Conservation (phyloP, 306 rosid species). For the Trifolium fragiferum region DNA sequence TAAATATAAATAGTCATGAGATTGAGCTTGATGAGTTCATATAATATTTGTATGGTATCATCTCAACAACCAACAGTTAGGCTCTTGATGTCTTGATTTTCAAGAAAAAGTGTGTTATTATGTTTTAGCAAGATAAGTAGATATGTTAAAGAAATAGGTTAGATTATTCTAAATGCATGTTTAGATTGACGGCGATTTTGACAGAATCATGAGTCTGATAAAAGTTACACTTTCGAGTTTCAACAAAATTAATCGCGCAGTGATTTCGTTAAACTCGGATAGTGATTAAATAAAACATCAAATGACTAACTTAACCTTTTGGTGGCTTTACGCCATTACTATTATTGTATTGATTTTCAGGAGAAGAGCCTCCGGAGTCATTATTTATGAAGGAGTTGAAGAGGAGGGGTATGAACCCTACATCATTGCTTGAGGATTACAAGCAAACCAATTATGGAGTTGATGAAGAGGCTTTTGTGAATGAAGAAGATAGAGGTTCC, state of each 20-base stretch:
- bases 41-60: not conserved
- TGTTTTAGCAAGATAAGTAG: constrained; percentile 29
- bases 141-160: not conserved
- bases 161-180: not conserved
- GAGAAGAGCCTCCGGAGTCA: constrained; percentile 93
- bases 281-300: constrained; percentile 8
- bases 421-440: constrained; percentile 87
- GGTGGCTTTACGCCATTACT: constrained; percentile 36
- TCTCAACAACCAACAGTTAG: not conserved
- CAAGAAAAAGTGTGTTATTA: constrained; percentile 12
- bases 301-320: constrained; percentile 23
- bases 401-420: constrained; percentile 93
- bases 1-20: not conserved
- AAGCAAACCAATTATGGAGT: constrained; percentile 57
- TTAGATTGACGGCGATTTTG: too few relatives aligned
- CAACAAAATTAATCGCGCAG: too few relatives aligned
- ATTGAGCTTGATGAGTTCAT: constrained; percentile 14
- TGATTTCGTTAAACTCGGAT: too few relatives aligned
- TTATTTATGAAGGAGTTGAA: constrained; percentile 92
- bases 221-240: too few relatives aligned
- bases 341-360: constrained; percentile 50
- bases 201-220: too few relatives aligned
- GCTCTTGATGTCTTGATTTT: not conserved
- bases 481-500: constrained; percentile 64
- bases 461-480: constrained; percentile 60